Conservation (phyloP, 164 flowering plant species). For the Taxillus chinensis region DNA sequence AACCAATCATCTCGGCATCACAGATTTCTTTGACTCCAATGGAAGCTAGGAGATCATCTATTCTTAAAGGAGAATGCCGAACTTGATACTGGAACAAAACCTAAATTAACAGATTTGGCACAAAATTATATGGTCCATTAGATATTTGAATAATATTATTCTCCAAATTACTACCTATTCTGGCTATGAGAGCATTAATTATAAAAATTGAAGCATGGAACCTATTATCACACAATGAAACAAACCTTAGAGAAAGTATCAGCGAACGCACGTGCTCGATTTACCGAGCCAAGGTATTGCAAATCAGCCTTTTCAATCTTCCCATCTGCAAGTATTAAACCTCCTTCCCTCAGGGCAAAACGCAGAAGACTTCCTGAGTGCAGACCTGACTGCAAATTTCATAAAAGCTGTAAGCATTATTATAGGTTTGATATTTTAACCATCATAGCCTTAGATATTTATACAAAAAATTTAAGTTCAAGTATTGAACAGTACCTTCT, state of each 20-base stretch:
- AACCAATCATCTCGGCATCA: slow-evolving; percentile 60
- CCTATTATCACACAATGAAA: not conserved
- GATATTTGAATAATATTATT: not conserved
- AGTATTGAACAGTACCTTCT: slow-evolving; percentile 35
- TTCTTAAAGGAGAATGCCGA: slow-evolving; percentile 67
- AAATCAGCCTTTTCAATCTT: slow-evolving; percentile 76
- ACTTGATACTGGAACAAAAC: slow-evolving; percentile 67
- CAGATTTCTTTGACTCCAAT: slow-evolving; percentile 11
- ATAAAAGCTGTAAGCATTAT: not conserved
- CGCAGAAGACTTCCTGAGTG: slow-evolving; percentile 55
- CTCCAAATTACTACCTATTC: not conserved
- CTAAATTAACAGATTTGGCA: slow-evolving; percentile 21
- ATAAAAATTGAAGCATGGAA: not conserved
- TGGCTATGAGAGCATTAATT: not conserved
- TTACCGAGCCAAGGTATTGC: slow-evolving; percentile 54
- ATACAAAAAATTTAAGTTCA: not conserved
- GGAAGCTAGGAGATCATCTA: slow-evolving; percentile 62
- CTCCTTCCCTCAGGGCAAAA: slow-evolving; percentile 64
- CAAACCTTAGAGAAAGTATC: slow-evolving; percentile 93
- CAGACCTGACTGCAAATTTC: slow-evolving; percentile 45
- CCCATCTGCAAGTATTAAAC: slow-evolving; percentile 64
- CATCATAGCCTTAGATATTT: not conserved
- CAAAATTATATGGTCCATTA: not conserved
- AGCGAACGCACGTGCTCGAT: slow-evolving; percentile 84
- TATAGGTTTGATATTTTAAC: not conserved